Base-by-base conservation (phyloP, 2,329 filamentous ascomycete genomes). In the Aureobasidium mangrovei region DNA sequence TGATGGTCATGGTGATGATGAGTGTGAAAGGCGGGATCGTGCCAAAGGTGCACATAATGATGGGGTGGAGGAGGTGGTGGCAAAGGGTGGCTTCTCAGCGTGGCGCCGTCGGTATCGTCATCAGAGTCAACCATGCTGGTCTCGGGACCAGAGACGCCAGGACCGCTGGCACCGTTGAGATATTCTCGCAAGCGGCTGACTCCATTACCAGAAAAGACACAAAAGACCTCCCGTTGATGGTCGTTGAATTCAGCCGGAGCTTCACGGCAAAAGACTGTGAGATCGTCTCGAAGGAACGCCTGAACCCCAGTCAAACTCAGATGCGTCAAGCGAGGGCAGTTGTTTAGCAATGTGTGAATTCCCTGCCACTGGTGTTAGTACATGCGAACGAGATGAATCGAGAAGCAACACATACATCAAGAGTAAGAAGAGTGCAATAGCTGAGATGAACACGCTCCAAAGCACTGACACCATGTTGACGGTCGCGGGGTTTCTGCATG, bases 371-470 rank as follows among this genome's bases (percentile, higher is more conserved):
- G 27, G 18, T 29, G 60, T 75, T 64, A 74, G 68, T 10, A 12
- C 2, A 24, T 9, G 2, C 4, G 2, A 3, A 10, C 12, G 7
- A n/a, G 26, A 12, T 9, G 10, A 8, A 29, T 3, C 3, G 9
- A 9, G n/a, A 10, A 26, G 1, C 3, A 8, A 5, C 53, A 74
- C 83, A 70, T 77, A 93, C 91, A 69, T 82, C 80, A 48, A 95
- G 77, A 1, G 86, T 93, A 51, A 98, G 72, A 60, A 88, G 85
- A 39, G 87, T 82, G 71, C 93, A 98, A 68, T 98, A 97, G 69
- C 91, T 96, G 38, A 98, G 78, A 74, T 98, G 93, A 7, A 98
- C 93, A 61, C 93, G 81, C 73, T 98, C 93, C 28, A 98, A 74
- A 46, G 81, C 78, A 63, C 86, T 91, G 78, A 77, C 24, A 76